phyloP scores from a whole-genome alignment of 768 basidiomycete species.

The Boletus tylopilopsis region DNA sequence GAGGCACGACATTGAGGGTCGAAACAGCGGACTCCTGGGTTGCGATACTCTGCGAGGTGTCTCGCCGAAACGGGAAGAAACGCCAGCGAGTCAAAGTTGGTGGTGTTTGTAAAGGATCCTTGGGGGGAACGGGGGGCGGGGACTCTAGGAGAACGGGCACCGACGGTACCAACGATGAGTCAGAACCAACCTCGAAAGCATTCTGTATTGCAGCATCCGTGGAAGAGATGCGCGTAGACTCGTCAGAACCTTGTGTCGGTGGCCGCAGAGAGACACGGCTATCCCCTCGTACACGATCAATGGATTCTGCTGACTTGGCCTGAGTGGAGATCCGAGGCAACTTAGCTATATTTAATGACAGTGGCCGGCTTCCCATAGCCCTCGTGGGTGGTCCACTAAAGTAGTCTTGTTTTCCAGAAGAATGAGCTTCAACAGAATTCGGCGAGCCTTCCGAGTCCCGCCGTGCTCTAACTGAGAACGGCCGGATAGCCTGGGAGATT shows the following conservation, averaged over 20 bases:
- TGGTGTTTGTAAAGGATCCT: slow-evolving; percentile 22
- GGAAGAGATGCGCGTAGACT: slow-evolving; percentile 16
- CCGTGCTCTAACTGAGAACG: slow-evolving; percentile 38
- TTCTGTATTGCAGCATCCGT: slow-evolving; percentile 7
- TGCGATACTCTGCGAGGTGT: slow-evolving; percentile 29
- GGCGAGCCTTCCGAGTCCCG: slow-evolving; percentile 35
- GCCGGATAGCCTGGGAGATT: slow-evolving; percentile 51
- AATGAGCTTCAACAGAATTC: slow-evolving; percentile 19
- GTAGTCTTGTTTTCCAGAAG: slow-evolving; percentile 19
- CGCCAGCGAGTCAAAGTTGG: slow-evolving; percentile 42
- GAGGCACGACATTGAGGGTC: slow-evolving; percentile 18
- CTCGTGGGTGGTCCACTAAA: slow-evolving; percentile 18
- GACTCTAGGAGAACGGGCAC: slow-evolving; percentile 12
- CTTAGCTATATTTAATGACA: slow-evolving; percentile 22
- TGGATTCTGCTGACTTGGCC: slow-evolving; percentile 28
- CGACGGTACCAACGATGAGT: slow-evolving; percentile 13
- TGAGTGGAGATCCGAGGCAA: slow-evolving; percentile 15
- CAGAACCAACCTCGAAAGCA: slow-evolving; percentile 4
- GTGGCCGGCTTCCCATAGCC: slow-evolving; percentile 11
- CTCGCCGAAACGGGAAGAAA: slow-evolving; percentile 47
- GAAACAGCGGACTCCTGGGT: slow-evolving; percentile 24
- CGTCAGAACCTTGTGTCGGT: slow-evolving; percentile 8
- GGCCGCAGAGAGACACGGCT: slow-evolving; percentile 4
- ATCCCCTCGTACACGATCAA: slow-evolving; percentile 13
- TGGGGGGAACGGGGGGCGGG: slow-evolving; percentile 30